phyloP scores from a whole-genome alignment of 148 eudicot genomes.

The Nepenthes mirabilis region DNA sequence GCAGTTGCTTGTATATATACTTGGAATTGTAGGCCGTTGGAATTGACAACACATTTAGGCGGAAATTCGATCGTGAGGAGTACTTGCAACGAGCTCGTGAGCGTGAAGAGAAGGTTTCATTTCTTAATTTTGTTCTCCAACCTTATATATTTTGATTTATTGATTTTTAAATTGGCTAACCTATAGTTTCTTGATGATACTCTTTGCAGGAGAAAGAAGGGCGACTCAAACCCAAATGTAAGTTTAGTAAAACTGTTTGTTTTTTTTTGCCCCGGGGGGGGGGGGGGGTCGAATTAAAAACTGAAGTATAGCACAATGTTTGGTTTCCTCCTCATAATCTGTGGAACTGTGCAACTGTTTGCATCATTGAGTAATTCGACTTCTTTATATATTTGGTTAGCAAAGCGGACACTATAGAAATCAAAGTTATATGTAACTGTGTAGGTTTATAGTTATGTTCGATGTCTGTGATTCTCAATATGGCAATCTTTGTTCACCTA shows the following conservation, averaged over 20 bases:
- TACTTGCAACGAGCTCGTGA: conserved; percentile 80
- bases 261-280: too few relatives aligned
- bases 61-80: conserved; percentile 86
- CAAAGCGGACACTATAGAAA: too few relatives aligned
- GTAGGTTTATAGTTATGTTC: too few relatives aligned
- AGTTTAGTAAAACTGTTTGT: conserved; percentile 1
- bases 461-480: too few relatives aligned
- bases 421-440: too few relatives aligned
- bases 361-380: too few relatives aligned
- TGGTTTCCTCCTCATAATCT: too few relatives aligned
- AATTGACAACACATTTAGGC: conserved; percentile 88
- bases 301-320: too few relatives aligned
- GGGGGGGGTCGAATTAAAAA: too few relatives aligned
- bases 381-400: too few relatives aligned
- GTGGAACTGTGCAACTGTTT: too few relatives aligned
- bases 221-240: conserved; percentile 53
- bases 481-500: too few relatives aligned
- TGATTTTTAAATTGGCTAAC: not conserved
- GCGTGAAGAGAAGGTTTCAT: conserved; percentile 79
- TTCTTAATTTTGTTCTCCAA: not conserved
- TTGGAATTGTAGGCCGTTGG: conserved; percentile 48
- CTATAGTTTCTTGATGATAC: not conserved
- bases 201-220: conserved; percentile 45
- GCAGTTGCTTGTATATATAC: not conserved
- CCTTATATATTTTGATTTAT: not conserved